These are phyloP conservation scores for Solidago caesia DNA, from an alignment of 129 eudicot genomes.

Conservation along the genomic window DNA sequence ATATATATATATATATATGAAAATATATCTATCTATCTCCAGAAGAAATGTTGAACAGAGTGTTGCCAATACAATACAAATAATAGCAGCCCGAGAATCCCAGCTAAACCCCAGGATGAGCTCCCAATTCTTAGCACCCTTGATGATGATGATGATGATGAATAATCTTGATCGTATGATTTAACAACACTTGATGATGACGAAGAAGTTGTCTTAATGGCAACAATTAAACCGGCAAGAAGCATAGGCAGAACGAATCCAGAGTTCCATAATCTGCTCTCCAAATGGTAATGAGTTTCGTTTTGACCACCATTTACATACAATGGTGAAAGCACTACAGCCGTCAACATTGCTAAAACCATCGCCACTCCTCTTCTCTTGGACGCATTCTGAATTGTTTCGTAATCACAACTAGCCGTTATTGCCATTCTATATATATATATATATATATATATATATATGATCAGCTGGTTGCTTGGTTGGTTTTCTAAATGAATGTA, in stretches of 20 bases:
- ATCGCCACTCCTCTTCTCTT: conserved; percentile 68
- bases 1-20: neutral
- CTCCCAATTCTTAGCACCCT: conserved; percentile 52
- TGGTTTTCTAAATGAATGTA: neutral
- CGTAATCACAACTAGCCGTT: conserved; percentile 23
- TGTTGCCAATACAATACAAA: conserved; percentile 69
- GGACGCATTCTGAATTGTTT: conserved; percentile 36
- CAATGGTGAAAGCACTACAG: conserved; percentile 74
- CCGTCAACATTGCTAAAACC: conserved; percentile 58
- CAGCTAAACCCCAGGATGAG: conserved; percentile 81
- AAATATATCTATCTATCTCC: conserved; percentile 43
- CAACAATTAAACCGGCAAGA: conserved; percentile 69
- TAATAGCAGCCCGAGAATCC: conserved; percentile 57
- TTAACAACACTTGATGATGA: conserved; percentile 15
- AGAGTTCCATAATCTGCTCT: conserved; percentile 59
- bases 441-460: too few relatives aligned
- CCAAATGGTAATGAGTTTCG: conserved; percentile 33
- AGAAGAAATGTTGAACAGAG: conserved; percentile 62
- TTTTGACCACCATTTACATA: conserved; percentile 39
- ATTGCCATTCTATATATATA: conserved; percentile 12
- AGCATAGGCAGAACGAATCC: conserved; percentile 72
- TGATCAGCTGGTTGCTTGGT: neutral
- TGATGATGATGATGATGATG: conserved; percentile 10
- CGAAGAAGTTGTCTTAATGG: conserved; percentile 59
- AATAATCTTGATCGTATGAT: neutral